These are phyloP conservation scores for Apiospora hydei DNA, from an alignment of 2,329 filamentous ascomycete species.

Conservation along the genomic window DNA sequence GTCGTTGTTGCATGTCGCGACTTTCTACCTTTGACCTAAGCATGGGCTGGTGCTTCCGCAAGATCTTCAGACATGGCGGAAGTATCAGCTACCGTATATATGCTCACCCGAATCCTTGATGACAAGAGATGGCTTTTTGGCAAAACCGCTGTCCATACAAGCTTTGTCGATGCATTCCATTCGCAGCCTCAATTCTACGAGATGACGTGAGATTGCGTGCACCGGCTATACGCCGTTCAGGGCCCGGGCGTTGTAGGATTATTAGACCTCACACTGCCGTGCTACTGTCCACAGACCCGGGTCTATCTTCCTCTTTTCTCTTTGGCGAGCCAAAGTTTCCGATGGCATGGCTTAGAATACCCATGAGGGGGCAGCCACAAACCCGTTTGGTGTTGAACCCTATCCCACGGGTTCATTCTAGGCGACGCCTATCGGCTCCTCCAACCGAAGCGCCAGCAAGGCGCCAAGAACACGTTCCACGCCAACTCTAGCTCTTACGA, in stretches of 20 bases:
- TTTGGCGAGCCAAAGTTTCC: not conserved
- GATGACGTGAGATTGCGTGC: not conserved
- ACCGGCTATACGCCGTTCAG: not conserved
- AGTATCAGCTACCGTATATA: no score
- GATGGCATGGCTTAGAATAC: not conserved
- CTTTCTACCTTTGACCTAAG: not conserved
- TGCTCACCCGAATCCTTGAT: not conserved
- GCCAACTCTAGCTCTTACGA: not conserved
- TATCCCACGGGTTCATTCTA: not conserved
- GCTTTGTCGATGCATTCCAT: not conserved
- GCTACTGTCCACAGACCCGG: not conserved
- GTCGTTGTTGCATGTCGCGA: not conserved
- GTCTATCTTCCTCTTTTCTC: not conserved
- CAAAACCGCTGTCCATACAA: not conserved
- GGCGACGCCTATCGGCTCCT: not conserved
- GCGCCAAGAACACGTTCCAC: not conserved
- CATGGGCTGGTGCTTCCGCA: no score
- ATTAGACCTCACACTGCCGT: not conserved
- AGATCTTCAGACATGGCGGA: no score
- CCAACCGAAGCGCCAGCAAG: not conserved
- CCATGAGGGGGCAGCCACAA: not conserved
- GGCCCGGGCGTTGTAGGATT: not conserved
- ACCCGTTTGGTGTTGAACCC: not conserved
- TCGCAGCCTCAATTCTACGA: not conserved
- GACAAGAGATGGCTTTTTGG: not conserved